Percentiles rank a stretch among this genome's conserved stretches.
Conservation (phyloP, 495 filamentous ascomycete species). For the Tuber magnatum region DNA sequence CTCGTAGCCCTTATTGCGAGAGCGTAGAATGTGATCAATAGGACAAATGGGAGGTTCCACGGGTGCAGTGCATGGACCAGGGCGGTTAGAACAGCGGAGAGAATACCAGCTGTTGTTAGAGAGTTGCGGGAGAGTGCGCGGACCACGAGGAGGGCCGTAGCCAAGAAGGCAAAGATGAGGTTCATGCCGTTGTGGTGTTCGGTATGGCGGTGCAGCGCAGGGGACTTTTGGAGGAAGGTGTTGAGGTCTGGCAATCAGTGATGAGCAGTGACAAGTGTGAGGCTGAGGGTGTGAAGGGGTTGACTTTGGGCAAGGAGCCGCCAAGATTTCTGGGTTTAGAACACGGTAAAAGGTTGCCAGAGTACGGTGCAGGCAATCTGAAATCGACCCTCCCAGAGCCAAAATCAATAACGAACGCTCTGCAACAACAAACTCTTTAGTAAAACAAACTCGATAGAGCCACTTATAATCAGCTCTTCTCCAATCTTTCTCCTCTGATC, state of each 20-base stretch:
- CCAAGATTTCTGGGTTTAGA: too few relatives aligned
- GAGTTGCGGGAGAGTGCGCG: conserved; percentile 33
- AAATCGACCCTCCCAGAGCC: not conserved
- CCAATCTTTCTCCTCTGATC: not conserved
- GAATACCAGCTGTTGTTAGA: conserved; percentile 65
- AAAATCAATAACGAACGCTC: not conserved
- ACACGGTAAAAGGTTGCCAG: too few relatives aligned
- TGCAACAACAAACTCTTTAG: not conserved
- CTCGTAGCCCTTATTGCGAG: conserved; percentile 77
- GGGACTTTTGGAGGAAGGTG: not conserved
- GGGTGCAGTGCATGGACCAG: conserved; percentile 77
- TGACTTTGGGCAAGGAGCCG: not conserved
- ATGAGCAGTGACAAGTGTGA: not conserved
- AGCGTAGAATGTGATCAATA: conserved; percentile 80
- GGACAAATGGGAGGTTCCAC: conserved; percentile 76
- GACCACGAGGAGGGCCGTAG: conserved; percentile 47
- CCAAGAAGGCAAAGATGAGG: conserved; percentile 60
- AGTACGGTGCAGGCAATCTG: not conserved
- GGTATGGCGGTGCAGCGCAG: conserved; percentile 3
- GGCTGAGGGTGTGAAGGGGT: not conserved
- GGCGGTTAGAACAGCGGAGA: conserved; percentile 67
- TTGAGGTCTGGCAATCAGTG: not conserved
- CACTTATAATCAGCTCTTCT: not conserved
- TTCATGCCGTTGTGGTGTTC: conserved; percentile 53
- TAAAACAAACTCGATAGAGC: not conserved